Evolutionary conservation across 495 filamentous ascomycete genomes (phyloP).

Genomic region (Penicillium nucicola): DNA sequence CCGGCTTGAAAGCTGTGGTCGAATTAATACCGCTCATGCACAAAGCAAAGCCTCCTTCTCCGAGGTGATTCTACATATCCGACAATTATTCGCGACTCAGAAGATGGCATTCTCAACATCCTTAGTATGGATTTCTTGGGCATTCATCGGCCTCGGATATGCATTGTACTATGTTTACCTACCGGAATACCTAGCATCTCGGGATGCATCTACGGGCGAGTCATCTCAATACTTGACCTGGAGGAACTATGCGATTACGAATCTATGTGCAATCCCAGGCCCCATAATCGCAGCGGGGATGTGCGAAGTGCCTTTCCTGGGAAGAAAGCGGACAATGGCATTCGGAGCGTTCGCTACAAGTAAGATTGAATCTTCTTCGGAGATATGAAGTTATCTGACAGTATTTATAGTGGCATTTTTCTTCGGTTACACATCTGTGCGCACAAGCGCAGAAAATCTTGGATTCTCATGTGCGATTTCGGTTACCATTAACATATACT

Average conservation of each 20-base stretch:
- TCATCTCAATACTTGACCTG: constrained; percentile 32
- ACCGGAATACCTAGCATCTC: constrained; percentile 33
- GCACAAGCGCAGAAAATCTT: constrained; percentile 37
- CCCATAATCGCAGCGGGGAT: constrained; percentile 37
- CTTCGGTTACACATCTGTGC: constrained; percentile 44
- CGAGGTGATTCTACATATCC: constrained; percentile 10
- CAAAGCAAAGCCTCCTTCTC: constrained; percentile 9
- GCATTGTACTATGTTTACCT: constrained; percentile 35
- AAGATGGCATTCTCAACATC: constrained; percentile 24
- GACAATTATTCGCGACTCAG: constrained; percentile 8
- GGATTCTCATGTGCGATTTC: constrained; percentile 40
- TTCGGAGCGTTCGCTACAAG: constrained; percentile 39
- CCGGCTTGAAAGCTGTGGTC: constrained; percentile 12
- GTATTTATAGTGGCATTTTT: constrained; percentile 26
- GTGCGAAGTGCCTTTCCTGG: constrained; percentile 30
- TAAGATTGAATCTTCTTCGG: neutral
- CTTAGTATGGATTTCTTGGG: constrained; percentile 36
- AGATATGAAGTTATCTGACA: neutral
- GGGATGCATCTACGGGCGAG: constrained; percentile 24
- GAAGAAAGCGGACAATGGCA: constrained; percentile 35
- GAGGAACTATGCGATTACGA: constrained; percentile 45
- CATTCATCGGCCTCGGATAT: constrained; percentile 35
- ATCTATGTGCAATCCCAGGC: constrained; percentile 35
- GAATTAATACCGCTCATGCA: constrained; percentile 8
- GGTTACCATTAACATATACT: constrained; percentile 44